A percentile compares a stretch with the other conserved stretches of the same genome.
Evolutionary conservation across 2,329 filamentous ascomycete genomes (phyloP).

Genomic region (Aspergillus carbonarius): DNA sequence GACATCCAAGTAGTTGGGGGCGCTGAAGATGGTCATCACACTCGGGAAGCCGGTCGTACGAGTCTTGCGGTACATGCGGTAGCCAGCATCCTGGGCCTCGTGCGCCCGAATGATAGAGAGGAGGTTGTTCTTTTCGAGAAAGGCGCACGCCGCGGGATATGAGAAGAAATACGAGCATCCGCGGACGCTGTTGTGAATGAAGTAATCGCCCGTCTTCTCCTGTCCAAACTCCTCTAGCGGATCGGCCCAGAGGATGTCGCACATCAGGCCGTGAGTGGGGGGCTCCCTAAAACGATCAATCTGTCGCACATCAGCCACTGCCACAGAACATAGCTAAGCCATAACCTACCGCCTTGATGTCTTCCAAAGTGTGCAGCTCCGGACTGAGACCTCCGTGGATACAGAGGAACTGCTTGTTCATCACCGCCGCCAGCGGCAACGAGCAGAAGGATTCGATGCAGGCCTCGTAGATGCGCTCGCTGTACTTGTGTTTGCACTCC

Average conservation of each 20-base stretch:
- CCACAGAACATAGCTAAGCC: too few relatives aligned
- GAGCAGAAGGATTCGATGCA: conserved; percentile 98
- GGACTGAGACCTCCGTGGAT: conserved; percentile 96
- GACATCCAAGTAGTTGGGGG: conserved; percentile 96
- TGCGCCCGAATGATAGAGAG: conserved; percentile 96
- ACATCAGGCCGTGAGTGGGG: conserved; percentile 97
- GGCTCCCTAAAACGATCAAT: conserved; percentile 98
- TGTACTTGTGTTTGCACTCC: conserved; percentile 99
- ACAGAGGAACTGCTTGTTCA: conserved; percentile 99
- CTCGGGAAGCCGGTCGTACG: conserved; percentile 96
- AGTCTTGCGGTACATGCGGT: conserved; percentile 99
- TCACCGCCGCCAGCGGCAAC: conserved; percentile 88
- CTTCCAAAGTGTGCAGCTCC: conserved; percentile 92
- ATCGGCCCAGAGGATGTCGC: conserved; percentile 98
- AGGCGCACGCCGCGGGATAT: conserved; percentile 93
- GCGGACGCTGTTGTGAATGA: conserved; percentile 96
- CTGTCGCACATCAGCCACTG: conserved; percentile 46
- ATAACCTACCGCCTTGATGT: conserved; percentile 74
- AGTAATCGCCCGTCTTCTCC: conserved; percentile 97
- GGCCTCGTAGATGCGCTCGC: conserved; percentile 90
- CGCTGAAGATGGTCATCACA: conserved; percentile 99
- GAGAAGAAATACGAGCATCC: conserved; percentile 99
- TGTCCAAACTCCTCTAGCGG: conserved; percentile 97
- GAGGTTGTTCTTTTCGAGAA: conserved; percentile 98
- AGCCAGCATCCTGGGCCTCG: conserved; percentile 97